Base-by-base conservation (phyloP, 1,284 basidiomycete genomes). In the Cronartium quercuum region DNA sequence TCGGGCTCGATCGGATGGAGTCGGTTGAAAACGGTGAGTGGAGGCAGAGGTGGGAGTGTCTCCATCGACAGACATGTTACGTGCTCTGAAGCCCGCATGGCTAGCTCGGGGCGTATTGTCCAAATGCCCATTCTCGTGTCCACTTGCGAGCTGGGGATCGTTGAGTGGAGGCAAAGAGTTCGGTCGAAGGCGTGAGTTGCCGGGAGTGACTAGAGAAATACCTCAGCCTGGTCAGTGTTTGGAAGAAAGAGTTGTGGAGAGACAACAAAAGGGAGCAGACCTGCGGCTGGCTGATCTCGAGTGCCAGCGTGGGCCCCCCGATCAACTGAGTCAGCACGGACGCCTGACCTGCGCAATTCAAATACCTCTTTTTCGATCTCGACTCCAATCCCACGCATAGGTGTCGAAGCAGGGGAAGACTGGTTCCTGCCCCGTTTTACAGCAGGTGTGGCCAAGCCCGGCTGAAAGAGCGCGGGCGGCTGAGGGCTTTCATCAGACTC, bases 161-260 rank as follows among this genome's bases (percentile, higher is more conserved):
- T 7, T 71, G 18, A 55, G 62, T 57, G 70, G 47, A 41, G 68
- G 61, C 10, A 71, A 60, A 21, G 67, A 68, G 68, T 63, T 62
- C 7, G 68, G 61, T 63, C 61, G 61, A 9, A 64, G 61, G 18
- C 61, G 60, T 24, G 68, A 64, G 51, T 51, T 71, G 10, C 41
- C 42, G 4, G 60, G 41, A n/a, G 61, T 35, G 4, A 34, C 47
- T 18, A 41, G 21, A 41, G 18, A 29, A 37, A 51, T 3, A 4
- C 3, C 15, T 4, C 10, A 51, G 47, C 15, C 9, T 9, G 42
- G 18, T 44, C 15, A 5, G 21, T 51, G 47, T 51, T 12, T 5
- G 12, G 21, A 18, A 51, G 10, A 44, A 44, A 9, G 47, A 51
- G 5, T 4, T 21, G 47, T 18, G 15, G 47, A 18, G 12, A 51